These are phyloP conservation scores for Malassezia yamatoensis DNA, from an alignment of 1,284 basidiomycete genomes.

Conservation along the genomic window DNA sequence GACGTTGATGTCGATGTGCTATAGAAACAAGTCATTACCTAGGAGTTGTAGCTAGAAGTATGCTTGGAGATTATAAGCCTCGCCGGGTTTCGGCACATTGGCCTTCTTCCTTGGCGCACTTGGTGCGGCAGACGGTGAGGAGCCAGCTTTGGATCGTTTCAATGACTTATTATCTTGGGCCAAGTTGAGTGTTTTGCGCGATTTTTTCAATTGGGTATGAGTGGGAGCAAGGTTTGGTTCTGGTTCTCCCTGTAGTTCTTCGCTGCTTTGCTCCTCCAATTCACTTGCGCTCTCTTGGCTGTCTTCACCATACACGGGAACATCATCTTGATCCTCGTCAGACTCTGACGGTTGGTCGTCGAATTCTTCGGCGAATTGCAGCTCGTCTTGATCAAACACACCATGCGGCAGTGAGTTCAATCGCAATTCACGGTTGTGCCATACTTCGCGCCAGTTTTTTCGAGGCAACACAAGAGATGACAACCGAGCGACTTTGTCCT, in stretches of 20 bases:
- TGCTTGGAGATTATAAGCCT: conserved; percentile 34
- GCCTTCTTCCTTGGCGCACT: conserved; percentile 14
- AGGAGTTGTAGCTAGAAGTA: conserved; percentile 23
- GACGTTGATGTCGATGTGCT: background rate
- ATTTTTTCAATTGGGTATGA: no score
- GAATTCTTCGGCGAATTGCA: conserved; percentile 9
- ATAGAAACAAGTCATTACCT: no score
- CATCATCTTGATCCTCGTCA: conserved; percentile 27
- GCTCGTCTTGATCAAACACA: conserved; percentile 20
- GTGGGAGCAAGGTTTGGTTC: background rate
- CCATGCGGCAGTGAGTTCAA: conserved; percentile 24
- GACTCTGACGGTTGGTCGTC: conserved; percentile 24
- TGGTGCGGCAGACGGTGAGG: background rate
- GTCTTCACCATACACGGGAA: conserved; percentile 28
- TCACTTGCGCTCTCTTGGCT: conserved; percentile 23
- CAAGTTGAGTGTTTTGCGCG: no score
- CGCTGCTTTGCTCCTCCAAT: conserved; percentile 18
- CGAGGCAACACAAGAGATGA: conserved; percentile 18
- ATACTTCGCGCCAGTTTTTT: conserved; percentile 31
- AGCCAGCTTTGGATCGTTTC: no score
- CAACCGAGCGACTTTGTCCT: conserved; percentile 7
- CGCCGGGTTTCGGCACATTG: conserved; percentile 25
- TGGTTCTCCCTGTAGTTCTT: background rate
- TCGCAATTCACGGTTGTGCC: conserved; percentile 28
- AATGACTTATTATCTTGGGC: no score